Evolutionary conservation across 2,329 filamentous ascomycete genomes (phyloP), one percentile per base, ranked within the genome.

Genomic region (Neoscytalidium dimidiatum): DNA sequence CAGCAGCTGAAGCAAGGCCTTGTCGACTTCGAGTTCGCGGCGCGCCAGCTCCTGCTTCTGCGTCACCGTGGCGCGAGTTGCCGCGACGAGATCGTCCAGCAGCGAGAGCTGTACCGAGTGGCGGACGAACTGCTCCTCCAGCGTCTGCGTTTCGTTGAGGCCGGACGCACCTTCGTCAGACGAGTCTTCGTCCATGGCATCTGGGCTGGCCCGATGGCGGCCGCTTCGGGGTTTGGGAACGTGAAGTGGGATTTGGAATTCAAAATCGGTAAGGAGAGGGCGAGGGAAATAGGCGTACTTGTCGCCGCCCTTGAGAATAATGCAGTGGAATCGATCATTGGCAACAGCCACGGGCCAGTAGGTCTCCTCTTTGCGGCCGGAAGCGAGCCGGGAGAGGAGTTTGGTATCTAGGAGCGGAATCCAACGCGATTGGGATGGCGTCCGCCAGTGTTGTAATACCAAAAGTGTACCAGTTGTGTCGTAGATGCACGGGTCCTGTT

Each of bases 301-400:
- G 74, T 99, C 95, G 38, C 91, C 91, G 68, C 95, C 95, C 80
- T 99, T 99, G 74, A 99, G 88, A 71, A 99, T 98, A 79, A 99
- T 97, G 81, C 96, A 99, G 83, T 98, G 94, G 78, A 99, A 99
- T 73, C 91, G 94, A 73, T 91, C 86, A 71, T 94, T 88, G 2
- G 94, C 92, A 1, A 98, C 94, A 0, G 95, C 95, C 33, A 99
- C 92, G 1, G 95, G 95, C 86, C 94, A 99, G 81, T 99, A 99
- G 0, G 84, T 87, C 79, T 99, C 95, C 68, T 90, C 86, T 77
- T 97, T 97, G 65, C 90, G 89, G 28, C 95, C 95, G 2, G 88
- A 89, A 0, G 92, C 90, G 3, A 97, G 85, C 67, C 95, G 92
- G 0, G 92, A 85, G 11, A 99, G 84, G 41, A 90, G 87, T 66